Conservation (phyloP, 2,329 filamentous ascomycete genomes). For the Elsinoe australis region DNA sequence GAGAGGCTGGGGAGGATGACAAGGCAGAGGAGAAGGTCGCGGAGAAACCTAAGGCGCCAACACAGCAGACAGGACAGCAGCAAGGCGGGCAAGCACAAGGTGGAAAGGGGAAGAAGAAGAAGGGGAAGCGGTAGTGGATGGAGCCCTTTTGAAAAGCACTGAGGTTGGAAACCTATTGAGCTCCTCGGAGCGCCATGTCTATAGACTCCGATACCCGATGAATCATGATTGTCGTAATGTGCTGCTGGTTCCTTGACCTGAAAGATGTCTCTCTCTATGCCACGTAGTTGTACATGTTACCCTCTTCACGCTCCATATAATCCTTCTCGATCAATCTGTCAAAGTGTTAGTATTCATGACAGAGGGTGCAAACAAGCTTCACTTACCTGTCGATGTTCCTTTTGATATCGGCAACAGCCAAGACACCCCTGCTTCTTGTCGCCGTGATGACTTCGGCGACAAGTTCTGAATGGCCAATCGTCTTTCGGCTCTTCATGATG, state of each 20-base stretch:
- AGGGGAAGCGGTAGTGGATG: constrained; percentile 34
- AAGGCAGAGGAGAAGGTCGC: constrained; percentile 24
- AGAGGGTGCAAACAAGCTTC: too few relatives aligned
- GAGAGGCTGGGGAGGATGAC: constrained; percentile 28
- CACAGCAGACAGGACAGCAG: neutral
- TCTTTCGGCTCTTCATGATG: constrained; percentile 93
- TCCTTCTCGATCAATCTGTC: constrained; percentile 84
- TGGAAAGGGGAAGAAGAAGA: constrained; percentile 43
- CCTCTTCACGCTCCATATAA: constrained; percentile 74
- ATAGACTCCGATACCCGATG: constrained; percentile 9
- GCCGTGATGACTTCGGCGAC: constrained; percentile 88
- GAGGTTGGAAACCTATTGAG: neutral
- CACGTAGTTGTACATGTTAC: constrained; percentile 45
- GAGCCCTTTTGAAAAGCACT: too few relatives aligned
- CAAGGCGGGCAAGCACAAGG: constrained; percentile 17
- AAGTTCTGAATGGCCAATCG: constrained; percentile 75
- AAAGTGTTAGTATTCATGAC: constrained; percentile 23
- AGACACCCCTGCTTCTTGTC: constrained; percentile 75
- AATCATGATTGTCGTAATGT: constrained; percentile 12
- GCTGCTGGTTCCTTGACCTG: neutral
- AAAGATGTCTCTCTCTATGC: constrained; percentile 28
- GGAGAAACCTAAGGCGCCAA: constrained; percentile 4
- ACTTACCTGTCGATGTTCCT: constrained; percentile 88
- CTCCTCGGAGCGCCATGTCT: too few relatives aligned
- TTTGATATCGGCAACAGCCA: constrained; percentile 86